phyloP scores from a whole-genome alignment of 1,139 yeast species.

The Debaryomyces coudertii region DNA sequence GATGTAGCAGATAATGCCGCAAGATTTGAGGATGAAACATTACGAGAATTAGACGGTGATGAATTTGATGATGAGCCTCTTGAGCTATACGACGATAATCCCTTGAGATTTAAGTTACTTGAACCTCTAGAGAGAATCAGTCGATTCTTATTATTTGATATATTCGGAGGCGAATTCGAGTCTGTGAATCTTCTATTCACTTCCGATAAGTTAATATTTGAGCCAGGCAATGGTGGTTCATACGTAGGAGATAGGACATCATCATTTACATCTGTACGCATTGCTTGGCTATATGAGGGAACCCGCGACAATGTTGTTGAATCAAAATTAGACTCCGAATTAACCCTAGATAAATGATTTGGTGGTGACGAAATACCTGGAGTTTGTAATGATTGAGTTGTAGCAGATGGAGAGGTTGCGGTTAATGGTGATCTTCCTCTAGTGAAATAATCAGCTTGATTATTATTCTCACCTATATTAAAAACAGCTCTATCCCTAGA shows the following conservation, averaged over 20 bases:
- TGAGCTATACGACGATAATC: constrained; percentile 13
- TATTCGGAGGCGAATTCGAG: constrained; percentile 8
- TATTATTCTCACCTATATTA: constrained; percentile 43
- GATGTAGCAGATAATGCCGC: constrained; percentile 13
- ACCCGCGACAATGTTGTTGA: constrained; percentile 56
- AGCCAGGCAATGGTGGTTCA: constrained; percentile 55
- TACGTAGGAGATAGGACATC: constrained; percentile 67
- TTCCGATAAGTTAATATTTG: constrained; percentile 36
- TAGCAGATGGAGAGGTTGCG: constrained; percentile 11
- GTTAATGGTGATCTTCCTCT: constrained; percentile 4
- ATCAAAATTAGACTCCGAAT: constrained; percentile 40
- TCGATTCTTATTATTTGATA: constrained; percentile 13
- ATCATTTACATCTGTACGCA: constrained; percentile 49
- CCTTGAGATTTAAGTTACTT: constrained; percentile 24
- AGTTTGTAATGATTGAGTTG: constrained; percentile 24
- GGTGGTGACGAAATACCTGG: constrained; percentile 55
- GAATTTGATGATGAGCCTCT: constrained; percentile 25
- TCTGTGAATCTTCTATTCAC: constrained; percentile 28
- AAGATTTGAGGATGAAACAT: constrained; percentile 30
- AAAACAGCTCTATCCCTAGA: constrained; percentile 42
- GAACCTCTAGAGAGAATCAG: constrained; percentile 25
- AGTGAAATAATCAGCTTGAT: constrained; percentile 18
- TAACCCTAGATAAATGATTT: constrained; percentile 59
- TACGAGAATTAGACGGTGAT: constrained; percentile 35
- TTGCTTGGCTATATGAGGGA: constrained; percentile 83